Evolutionary conservation across 768 basidiomycete genomes (phyloP).

Genomic region (Leccinum boreale): DNA sequence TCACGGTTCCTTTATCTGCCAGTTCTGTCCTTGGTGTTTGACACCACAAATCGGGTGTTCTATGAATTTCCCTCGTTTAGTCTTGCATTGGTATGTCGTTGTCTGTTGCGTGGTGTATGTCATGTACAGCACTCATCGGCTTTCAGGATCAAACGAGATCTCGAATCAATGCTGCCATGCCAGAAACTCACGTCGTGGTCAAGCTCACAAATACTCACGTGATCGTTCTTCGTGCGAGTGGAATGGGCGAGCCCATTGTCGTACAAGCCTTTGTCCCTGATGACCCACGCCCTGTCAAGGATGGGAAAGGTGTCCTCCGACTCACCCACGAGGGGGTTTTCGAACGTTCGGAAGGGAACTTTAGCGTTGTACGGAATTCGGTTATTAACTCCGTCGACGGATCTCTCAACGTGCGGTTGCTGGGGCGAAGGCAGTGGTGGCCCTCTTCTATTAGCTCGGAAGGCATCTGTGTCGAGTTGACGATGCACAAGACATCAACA

Average conservation of each 20-base stretch:
- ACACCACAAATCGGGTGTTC: not conserved
- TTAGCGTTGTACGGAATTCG: not conserved
- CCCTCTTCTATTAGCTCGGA: not conserved
- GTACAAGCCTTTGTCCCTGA: not conserved
- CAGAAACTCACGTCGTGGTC: not conserved
- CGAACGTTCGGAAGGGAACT: not conserved
- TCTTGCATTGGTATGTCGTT: not conserved
- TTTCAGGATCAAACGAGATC: not conserved
- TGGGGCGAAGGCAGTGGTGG: not conserved
- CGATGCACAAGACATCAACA: not conserved
- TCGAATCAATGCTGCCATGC: not conserved
- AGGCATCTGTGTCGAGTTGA: not conserved
- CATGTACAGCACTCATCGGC: not conserved
- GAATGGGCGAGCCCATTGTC: not conserved
- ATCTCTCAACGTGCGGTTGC: not conserved
- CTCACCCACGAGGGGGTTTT: not conserved
- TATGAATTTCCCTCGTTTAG: not conserved
- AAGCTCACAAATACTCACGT: not conserved
- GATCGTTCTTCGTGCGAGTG: not conserved
- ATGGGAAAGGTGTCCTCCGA: not conserved
- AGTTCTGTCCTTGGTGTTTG: not conserved
- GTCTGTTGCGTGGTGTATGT: not conserved
- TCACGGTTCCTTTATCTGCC: not conserved
- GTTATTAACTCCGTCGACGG: not conserved
- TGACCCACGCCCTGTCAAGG: not conserved